Evolutionary conservation across 768 basidiomycete genomes (phyloP).

Genomic region (Scleroderma citrinum): DNA sequence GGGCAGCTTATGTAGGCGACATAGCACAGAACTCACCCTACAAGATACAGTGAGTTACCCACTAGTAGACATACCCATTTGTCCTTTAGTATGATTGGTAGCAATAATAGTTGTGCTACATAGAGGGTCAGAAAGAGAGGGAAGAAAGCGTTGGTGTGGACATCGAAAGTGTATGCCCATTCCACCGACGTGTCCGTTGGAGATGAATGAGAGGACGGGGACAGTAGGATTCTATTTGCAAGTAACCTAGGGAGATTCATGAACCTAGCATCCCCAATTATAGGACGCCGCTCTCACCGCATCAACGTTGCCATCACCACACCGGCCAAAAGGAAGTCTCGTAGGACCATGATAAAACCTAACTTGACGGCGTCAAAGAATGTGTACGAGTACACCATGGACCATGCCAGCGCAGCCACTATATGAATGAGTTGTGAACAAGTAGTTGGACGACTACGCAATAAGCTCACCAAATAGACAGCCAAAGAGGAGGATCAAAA

Average conservation of each 20-base stretch:
- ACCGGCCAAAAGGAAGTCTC: slow-evolving; percentile 83
- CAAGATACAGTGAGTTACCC: slow-evolving; percentile 75
- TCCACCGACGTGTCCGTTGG: slow-evolving; percentile 70
- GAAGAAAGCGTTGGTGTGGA: slow-evolving; percentile 96
- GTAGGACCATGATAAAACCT: slow-evolving; percentile 75
- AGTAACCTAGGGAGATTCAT: slow-evolving; percentile 44
- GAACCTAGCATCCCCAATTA: slow-evolving; percentile 9
- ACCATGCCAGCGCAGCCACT: slow-evolving; percentile 87
- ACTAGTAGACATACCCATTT: slow-evolving; percentile 94
- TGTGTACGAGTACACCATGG: slow-evolving; percentile 69
- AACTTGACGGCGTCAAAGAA: slow-evolving; percentile 52
- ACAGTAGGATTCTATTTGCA: slow-evolving; percentile 64
- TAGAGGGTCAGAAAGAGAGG: slow-evolving; percentile 89
- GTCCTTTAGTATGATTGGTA: slow-evolving; percentile 73
- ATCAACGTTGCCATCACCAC: slow-evolving; percentile 67
- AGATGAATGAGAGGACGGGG: slow-evolving; percentile 67
- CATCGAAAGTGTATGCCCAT: slow-evolving; percentile 95
- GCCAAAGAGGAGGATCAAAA: slow-evolving; percentile 77
- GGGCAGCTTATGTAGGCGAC: background rate
- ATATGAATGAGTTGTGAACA: background rate
- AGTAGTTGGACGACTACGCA: background rate
- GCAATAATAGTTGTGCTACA: slow-evolving; percentile 79
- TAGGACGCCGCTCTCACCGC: slow-evolving; percentile 44
- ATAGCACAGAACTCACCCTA: slow-evolving; percentile 47
- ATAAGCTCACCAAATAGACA: slow-evolving; percentile 58